Percentiles rank a stretch among this genome's conserved stretches.
Conservation (phyloP, 306 rosid genomes). For the Quercus suber region DNA sequence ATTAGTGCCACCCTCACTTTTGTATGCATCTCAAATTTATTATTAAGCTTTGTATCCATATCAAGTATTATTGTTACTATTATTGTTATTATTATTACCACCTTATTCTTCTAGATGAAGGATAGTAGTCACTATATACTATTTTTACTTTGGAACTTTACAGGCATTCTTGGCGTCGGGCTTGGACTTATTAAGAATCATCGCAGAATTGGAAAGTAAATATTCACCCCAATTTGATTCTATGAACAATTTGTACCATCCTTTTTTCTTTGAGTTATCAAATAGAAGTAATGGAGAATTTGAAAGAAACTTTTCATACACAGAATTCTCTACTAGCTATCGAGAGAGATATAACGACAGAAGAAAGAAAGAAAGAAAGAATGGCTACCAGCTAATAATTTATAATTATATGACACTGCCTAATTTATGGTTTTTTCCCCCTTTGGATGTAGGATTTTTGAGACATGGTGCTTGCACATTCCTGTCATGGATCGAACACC, state of each 20-base stretch:
- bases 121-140: not conserved
- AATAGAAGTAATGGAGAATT: slow-evolving; percentile 7
- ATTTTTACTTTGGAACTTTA: not conserved
- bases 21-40: not conserved
- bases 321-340: slow-evolving; percentile 3
- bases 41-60: not conserved
- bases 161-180: slow-evolving; percentile 87
- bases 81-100: not conserved
- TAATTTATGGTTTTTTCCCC: slow-evolving; percentile 5
- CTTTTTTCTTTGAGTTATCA: not conserved
- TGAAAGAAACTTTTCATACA: not conserved
- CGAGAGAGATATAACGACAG: not conserved
- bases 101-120: not conserved
- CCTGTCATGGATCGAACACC: slow-evolving; percentile 75
- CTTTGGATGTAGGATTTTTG: slow-evolving; percentile 59
- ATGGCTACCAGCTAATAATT: not conserved
- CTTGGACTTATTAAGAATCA: slow-evolving; percentile 78
- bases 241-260: not conserved
- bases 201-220: slow-evolving; percentile 64
- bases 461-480: slow-evolving; percentile 89
- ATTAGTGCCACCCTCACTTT: too few relatives aligned
- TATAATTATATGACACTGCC: not conserved
- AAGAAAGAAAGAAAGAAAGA: not conserved
- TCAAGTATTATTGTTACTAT: not conserved
- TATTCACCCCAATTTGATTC: not conserved